phyloP scores from a whole-genome alignment of 2,329 filamentous ascomycete species.

The Phialemonium atrogriseum region DNA sequence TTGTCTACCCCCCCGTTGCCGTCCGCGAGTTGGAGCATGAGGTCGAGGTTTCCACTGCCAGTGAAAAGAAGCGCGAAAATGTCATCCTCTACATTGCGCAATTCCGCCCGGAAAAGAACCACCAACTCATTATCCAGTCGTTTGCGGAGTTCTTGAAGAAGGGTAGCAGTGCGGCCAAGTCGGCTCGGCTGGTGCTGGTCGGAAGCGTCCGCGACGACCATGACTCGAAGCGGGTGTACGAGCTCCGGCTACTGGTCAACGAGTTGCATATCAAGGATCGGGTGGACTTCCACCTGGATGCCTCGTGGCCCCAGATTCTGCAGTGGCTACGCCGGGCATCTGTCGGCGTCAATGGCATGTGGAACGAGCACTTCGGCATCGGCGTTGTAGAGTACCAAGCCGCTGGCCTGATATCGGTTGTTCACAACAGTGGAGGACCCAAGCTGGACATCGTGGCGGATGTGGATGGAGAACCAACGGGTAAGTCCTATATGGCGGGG shows the following conservation, averaged over 20 bases:
- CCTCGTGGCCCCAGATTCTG: slow-evolving; percentile 79
- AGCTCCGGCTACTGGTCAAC: slow-evolving; percentile 76
- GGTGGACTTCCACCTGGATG: slow-evolving; percentile 85
- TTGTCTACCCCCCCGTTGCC: slow-evolving; percentile 87
- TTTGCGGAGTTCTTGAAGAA: slow-evolving; percentile 69
- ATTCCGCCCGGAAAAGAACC: slow-evolving; percentile 96
- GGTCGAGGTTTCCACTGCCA: slow-evolving; percentile 61
- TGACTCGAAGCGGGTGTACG: slow-evolving; percentile 78
- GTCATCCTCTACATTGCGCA: slow-evolving; percentile 89
- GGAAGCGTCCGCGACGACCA: slow-evolving; percentile 84
- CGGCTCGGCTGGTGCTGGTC: slow-evolving; percentile 69
- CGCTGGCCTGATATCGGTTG: slow-evolving; percentile 84
- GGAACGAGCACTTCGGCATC: slow-evolving; percentile 99
- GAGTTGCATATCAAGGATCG: slow-evolving; percentile 77
- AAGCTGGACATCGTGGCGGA: slow-evolving; percentile 87
- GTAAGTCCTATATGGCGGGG: slow-evolving; percentile 32
- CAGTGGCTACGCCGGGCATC: slow-evolving; percentile 68
- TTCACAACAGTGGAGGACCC: slow-evolving; percentile 87
- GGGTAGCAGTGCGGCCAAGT: slow-evolving; percentile 38
- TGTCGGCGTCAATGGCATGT: slow-evolving; percentile 95
- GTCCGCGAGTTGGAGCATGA: slow-evolving; percentile 73
- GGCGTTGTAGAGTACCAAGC: slow-evolving; percentile 98
- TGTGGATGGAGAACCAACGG: slow-evolving; percentile 69
- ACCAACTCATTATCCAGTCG: slow-evolving; percentile 74
- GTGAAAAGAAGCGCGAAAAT: slow-evolving; percentile 61